phyloP scores from a whole-genome alignment of 2,329 filamentous ascomycete species.

The Pseudohalonectria lignicola region DNA sequence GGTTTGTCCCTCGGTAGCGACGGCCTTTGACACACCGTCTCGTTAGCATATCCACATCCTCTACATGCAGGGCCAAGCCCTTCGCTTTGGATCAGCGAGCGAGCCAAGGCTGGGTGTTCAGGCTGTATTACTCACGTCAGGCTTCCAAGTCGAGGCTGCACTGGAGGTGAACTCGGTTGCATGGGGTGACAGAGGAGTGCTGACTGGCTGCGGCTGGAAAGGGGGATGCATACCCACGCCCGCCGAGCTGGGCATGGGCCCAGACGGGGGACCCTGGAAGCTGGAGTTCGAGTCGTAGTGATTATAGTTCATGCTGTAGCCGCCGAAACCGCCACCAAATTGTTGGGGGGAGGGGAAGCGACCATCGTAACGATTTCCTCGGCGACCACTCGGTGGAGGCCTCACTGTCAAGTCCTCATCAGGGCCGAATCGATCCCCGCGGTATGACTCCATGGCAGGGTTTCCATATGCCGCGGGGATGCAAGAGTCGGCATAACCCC shows the following conservation, averaged over 20 bases:
- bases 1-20: slow-evolving; percentile 51
- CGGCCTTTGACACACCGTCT: slow-evolving; percentile 22
- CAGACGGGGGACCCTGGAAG: slow-evolving; percentile 12
- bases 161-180: slow-evolving; percentile 62
- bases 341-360: slow-evolving; percentile 17
- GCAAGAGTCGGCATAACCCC: slow-evolving; percentile 28
- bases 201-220: slow-evolving; percentile 46
- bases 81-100: too few species aligned
- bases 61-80: too few species aligned
- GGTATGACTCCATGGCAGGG: slow-evolving; percentile 26
- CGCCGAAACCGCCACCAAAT: slow-evolving; percentile 23
- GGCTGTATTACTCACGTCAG: slow-evolving; percentile 30
- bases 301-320: slow-evolving; percentile 20
- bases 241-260: slow-evolving; percentile 23
- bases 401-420: slow-evolving; percentile 38
- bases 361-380: slow-evolving; percentile 34
- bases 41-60: not conserved
- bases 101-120: too few species aligned
- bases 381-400: slow-evolving; percentile 28
- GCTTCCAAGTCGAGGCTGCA: slow-evolving; percentile 38
- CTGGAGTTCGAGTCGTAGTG: slow-evolving; percentile 15
- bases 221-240: slow-evolving; percentile 31
- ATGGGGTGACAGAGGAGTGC: slow-evolving; percentile 60
- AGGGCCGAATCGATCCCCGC: slow-evolving; percentile 32
- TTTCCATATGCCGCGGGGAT: slow-evolving; percentile 19